Base-by-base conservation (phyloP, 1,139 yeast species). In the Geotrichum phurueaensis region DNA sequence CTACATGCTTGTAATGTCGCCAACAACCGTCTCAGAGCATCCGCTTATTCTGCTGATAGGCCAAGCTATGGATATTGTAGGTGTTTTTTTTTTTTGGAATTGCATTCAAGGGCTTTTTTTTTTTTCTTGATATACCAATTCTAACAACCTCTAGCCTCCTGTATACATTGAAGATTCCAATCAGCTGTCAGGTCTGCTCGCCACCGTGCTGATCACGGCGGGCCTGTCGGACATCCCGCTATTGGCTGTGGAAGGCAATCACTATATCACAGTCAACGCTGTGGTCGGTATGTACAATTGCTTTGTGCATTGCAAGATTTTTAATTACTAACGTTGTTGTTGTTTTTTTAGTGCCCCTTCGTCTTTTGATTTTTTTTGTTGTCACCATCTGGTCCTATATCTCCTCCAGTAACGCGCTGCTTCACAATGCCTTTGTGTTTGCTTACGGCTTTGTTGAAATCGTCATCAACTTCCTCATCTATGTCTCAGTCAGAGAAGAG, bases 361-460 rank as follows among this genome's bases (percentile, higher is more conserved):
- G 97, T 68, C 75, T 90, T 60, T 66, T 81, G 12, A 66, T 79
- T 4, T 84, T 79, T 69, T 89, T 91, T 69, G 70, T 70, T 72
- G 52, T 84, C 77, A 53, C 75, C 70, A 60, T 72, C 76, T 79
- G 76, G 66, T 65, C 79, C 49, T 81, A 79, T 70, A 63, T 78
- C 50, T 60, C 59, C 3, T 25, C 51, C n/a, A 56, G 63, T 53
- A 62, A 63, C 48, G 68, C 72, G 29, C 67, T 75, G 45, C 64
- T 82, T 49, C 77, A 84, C 66, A 82, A 81, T 69, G 79, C 79
- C 62, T 72, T 83, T 60, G 77, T 81, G 10, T 82, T 84, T 66
- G 76, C 81, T 9, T 82, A 78, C 67, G 70, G 82, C 20, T 82
- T 84, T 65, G 68, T 79, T 59, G 87, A 84, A 61, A 65, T 71